A percentile compares a stretch with the other conserved stretches of the same genome.
Conservation (phyloP, 371 early-diverging fungal species). For the Mucor saturninus region DNA sequence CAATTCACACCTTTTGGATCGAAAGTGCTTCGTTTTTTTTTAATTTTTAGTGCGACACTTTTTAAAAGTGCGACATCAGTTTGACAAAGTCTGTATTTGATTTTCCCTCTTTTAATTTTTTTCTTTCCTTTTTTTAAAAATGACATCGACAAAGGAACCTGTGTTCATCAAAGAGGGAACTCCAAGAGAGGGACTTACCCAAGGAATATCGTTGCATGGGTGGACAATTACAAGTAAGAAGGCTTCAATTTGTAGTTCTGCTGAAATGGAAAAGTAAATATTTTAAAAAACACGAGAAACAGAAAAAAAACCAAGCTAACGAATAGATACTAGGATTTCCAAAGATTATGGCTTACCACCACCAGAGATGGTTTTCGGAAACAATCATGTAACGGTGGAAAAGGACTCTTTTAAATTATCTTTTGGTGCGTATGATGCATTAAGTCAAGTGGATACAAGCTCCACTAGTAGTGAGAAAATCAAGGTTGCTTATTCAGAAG, state of each 20-base stretch:
- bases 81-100: no score
- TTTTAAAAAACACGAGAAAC: not conserved
- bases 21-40: no score
- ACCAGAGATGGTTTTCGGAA: conserved; percentile 96
- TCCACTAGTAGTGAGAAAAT: conserved; percentile 65
- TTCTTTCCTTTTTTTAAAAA: not conserved
- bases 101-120: not conserved
- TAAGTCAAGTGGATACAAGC: conserved; percentile 71
- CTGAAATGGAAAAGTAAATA: conserved; percentile 71
- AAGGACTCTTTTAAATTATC: conserved; percentile 49
- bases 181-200: conserved; percentile 34
- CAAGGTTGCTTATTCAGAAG: conserved; percentile 83
- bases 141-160: conserved; percentile 8
- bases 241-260: conserved; percentile 72
- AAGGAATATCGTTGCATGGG: conserved; percentile 62
- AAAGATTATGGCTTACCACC: conserved; percentile 74
- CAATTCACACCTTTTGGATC: no score
- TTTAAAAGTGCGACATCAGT: no score
- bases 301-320: not conserved
- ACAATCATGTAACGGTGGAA: conserved; percentile 65
- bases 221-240: conserved; percentile 74
- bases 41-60: no score
- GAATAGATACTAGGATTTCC: conserved; percentile 43
- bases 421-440: conserved; percentile 78
- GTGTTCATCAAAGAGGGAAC: conserved; percentile 44